These are phyloP conservation scores for Sarcomyxa edulis DNA, from an alignment of 768 basidiomycete species.

Conservation along the genomic window DNA sequence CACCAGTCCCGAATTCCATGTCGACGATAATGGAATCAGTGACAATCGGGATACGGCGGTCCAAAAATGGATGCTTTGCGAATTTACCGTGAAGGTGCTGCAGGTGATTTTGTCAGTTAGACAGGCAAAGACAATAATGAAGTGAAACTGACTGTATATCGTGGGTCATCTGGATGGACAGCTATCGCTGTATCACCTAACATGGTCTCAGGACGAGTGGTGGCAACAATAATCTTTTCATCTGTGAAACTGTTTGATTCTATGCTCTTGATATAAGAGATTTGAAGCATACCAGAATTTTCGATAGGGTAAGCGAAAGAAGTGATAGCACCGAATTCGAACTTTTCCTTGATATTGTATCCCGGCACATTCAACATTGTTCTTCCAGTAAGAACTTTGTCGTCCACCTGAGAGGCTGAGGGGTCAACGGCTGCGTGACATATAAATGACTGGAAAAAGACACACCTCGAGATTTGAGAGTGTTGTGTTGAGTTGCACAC, in stretches of 20 bases:
- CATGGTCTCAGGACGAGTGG: constrained; percentile 98
- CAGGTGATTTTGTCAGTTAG: background rate
- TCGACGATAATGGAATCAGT: constrained; percentile 86
- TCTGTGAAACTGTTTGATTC: constrained; percentile 37
- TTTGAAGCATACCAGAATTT: constrained; percentile 53
- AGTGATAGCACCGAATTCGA: constrained; percentile 95
- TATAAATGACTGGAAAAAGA: background rate
- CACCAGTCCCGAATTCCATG: constrained; percentile 95
- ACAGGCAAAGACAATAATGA: too few relatives aligned
- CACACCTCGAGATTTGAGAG: constrained; percentile 92
- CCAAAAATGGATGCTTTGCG: constrained; percentile 82
- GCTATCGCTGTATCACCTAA: constrained; percentile 96
- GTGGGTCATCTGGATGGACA: constrained; percentile 87
- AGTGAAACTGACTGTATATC: constrained; percentile 60
- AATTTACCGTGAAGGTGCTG: constrained; percentile 94
- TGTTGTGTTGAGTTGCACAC: constrained; percentile 91
- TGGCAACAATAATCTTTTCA: constrained; percentile 89
- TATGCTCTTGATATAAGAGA: background rate
- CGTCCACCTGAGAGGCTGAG: constrained; percentile 63
- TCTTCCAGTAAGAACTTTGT: constrained; percentile 80
- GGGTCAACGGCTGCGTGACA: background rate
- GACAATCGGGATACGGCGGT: constrained; percentile 83
- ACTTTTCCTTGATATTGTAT: constrained; percentile 91
- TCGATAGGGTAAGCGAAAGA: constrained; percentile 95
- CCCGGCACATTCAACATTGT: constrained; percentile 89